Percentiles rank a stretch among this genome's conserved stretches.
These are phyloP conservation scores for Backusella psychrophila DNA, from an alignment of 192 early-diverging fungal genomes.

Conservation along the genomic window DNA sequence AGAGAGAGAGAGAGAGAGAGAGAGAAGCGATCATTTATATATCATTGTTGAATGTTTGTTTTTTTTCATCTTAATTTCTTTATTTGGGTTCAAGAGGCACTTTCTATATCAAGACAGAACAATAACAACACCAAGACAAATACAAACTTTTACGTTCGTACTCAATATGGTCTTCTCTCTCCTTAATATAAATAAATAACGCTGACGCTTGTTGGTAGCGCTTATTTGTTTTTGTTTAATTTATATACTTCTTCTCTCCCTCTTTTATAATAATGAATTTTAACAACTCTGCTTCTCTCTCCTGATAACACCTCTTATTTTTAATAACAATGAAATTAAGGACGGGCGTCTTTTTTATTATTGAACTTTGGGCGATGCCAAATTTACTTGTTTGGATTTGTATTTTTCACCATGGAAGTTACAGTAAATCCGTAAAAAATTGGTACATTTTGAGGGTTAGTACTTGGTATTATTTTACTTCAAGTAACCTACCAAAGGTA, in stretches of 20 bases:
- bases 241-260: conserved; percentile 1
- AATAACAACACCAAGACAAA: background rate
- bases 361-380: too few relatives aligned
- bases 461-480: too few relatives aligned
- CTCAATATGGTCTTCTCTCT: background rate
- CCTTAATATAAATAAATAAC: background rate
- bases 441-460: too few relatives aligned
- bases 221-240: background rate
- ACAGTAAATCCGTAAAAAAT: too few relatives aligned
- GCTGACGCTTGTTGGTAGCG: background rate
- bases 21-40: background rate
- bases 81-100: background rate
- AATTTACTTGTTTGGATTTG: conserved; percentile 44
- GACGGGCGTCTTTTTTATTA: too few relatives aligned
- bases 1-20: background rate
- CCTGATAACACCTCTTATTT: background rate
- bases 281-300: background rate
- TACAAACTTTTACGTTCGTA: background rate
- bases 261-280: background rate
- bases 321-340: background rate
- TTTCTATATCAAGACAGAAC: background rate
- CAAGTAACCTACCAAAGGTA: too few relatives aligned
- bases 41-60: background rate
- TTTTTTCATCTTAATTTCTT: background rate
- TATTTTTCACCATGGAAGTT: background rate